These are phyloP conservation scores for Dryas octopetala DNA, from an alignment of 306 rosid species.

Conservation along the genomic window DNA sequence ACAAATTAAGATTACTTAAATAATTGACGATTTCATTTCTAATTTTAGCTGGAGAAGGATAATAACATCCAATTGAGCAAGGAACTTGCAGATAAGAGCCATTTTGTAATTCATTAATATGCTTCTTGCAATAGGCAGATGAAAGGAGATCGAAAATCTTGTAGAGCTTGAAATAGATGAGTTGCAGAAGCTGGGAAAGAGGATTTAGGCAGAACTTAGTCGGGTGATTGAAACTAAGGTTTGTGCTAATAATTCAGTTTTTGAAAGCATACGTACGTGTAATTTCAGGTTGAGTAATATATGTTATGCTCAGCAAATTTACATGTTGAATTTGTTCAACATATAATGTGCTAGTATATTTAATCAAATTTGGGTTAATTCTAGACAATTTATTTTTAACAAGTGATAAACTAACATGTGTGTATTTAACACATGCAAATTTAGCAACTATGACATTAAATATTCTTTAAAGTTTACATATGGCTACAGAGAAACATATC, in stretches of 20 bases:
- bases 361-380: too few species aligned
- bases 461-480: background rate
- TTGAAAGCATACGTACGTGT: too few species aligned
- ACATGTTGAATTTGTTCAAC: background rate
- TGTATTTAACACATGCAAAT: too few species aligned
- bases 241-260: background rate
- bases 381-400: too few species aligned
- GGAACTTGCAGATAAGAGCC: constrained; percentile 37
- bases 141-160: constrained; percentile 37
- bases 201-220: constrained; percentile 35
- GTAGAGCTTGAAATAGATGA: constrained; percentile 35
- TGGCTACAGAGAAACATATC: background rate
- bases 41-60: constrained; percentile 27
- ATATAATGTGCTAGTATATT: background rate
- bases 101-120: background rate
- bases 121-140: constrained; percentile 18
- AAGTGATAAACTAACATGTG: too few species aligned
- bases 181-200: constrained; percentile 30
- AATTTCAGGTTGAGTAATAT: too few species aligned
- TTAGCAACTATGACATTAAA: too few species aligned
- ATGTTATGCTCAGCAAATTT: too few species aligned
- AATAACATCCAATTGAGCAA: constrained; percentile 20
- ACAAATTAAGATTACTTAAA: background rate
- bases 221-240: constrained; percentile 41
- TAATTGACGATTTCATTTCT: background rate